Percentiles rank a stretch among this genome's conserved stretches.
These are phyloP conservation scores for Backusella tuberculispora DNA, from an alignment of 192 early-diverging fungal genomes.

Conservation along the genomic window DNA sequence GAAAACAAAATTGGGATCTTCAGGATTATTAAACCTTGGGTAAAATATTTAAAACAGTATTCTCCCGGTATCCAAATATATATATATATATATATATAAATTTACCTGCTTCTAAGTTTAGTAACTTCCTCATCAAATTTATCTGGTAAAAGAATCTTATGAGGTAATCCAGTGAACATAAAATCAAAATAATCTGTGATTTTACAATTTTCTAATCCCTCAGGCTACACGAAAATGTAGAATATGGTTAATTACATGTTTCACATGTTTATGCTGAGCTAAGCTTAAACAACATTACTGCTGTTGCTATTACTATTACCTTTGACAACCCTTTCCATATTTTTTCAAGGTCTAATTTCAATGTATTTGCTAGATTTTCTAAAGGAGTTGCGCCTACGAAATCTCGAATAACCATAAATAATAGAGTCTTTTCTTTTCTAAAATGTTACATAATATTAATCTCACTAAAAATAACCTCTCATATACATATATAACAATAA, in stretches of 20 bases:
- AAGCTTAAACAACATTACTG: not conserved
- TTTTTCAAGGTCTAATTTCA: constrained; percentile 82
- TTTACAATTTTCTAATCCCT: constrained; percentile 72
- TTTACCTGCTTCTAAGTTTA: constrained; percentile 67
- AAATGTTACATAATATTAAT: not conserved
- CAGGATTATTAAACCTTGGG: constrained; percentile 69
- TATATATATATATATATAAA: not conserved
- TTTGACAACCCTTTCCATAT: constrained; percentile 87
- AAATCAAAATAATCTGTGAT: constrained; percentile 93
- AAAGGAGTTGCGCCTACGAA: constrained; percentile 90
- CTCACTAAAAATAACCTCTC: not conserved
- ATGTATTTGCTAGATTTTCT: constrained; percentile 75
- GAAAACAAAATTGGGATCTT: constrained; percentile 81
- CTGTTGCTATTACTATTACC: not conserved
- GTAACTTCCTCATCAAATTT: constrained; percentile 77
- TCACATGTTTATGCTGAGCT: not conserved
- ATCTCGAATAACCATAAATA: constrained; percentile 97
- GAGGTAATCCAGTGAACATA: constrained; percentile 85
- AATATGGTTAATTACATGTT: not conserved
- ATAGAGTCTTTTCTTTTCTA: constrained; percentile 86
- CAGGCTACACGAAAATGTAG: constrained; percentile 56
- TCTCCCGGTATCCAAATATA: not conserved
- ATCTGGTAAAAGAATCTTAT: constrained; percentile 84
- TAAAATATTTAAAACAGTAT: not conserved
- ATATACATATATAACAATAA: not conserved